Conservation (phyloP, 2,329 filamentous ascomycete species). For the Pezicula neosporulosa region DNA sequence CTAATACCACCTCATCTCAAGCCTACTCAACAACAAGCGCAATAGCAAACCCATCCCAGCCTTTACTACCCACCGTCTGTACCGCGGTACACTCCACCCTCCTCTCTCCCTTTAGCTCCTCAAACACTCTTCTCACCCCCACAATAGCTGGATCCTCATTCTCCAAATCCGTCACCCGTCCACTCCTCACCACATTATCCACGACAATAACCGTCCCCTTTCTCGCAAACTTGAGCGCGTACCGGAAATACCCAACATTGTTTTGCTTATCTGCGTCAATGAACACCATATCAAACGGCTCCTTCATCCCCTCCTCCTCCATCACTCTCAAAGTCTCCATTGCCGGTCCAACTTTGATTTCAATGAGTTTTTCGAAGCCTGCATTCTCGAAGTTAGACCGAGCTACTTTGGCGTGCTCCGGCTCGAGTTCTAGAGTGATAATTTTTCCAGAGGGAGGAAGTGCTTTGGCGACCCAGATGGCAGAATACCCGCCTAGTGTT, state of each 20-base stretch:
- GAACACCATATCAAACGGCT: conserved; percentile 50
- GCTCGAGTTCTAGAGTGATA: conserved; percentile 39
- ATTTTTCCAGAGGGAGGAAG: conserved; percentile 14
- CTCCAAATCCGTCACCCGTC: conserved; percentile 37
- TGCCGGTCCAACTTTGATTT: conserved; percentile 43
- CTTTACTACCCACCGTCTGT: conserved; percentile 14
- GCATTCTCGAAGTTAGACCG: conserved; percentile 34
- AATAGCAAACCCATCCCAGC: conserved; percentile 17
- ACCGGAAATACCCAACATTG: conserved; percentile 42
- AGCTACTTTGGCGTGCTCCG: conserved; percentile 38
- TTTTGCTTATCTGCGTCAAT: conserved; percentile 50
- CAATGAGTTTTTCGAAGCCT: conserved; percentile 39
- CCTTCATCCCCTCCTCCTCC: conserved; percentile 28
- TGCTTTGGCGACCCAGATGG: conserved; percentile 20
- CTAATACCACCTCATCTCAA: no score
- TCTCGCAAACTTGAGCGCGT: conserved; percentile 37
- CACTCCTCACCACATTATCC: conserved; percentile 48
- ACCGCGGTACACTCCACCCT: conserved; percentile 14
- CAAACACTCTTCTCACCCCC: conserved; percentile 11
- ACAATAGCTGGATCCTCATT: conserved; percentile 20
- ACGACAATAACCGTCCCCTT: conserved; percentile 49
- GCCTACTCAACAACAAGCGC: no score
- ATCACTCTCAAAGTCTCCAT: conserved; percentile 31
- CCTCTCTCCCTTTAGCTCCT: conserved; percentile 11
- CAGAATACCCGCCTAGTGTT: conserved; percentile 19